Percentiles rank a stretch among this genome's conserved stretches.
These are phyloP conservation scores for Suillus subaureus DNA, from an alignment of 768 basidiomycete genomes.

Conservation along the genomic window DNA sequence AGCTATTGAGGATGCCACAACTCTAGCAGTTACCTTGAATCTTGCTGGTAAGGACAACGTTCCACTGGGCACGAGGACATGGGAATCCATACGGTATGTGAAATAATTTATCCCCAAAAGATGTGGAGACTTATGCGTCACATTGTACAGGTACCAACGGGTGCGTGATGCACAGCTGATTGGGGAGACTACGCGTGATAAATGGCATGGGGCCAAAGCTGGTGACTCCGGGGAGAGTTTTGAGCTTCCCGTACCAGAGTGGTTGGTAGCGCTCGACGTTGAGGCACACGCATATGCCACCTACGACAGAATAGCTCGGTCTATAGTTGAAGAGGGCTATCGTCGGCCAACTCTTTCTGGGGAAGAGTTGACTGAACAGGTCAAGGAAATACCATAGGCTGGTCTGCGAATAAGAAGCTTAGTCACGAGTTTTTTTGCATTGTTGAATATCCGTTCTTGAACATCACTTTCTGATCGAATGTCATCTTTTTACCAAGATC, in stretches of 20 bases:
- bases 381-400: neutral
- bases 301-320: conserved; percentile 21
- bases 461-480: neutral
- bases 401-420: neutral
- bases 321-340: conserved; percentile 29
- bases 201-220: conserved; percentile 25
- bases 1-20: conserved; percentile 43
- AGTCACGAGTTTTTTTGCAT: neutral
- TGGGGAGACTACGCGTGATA: conserved; percentile 29
- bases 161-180: conserved; percentile 20
- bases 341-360: conserved; percentile 13
- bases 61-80: conserved; percentile 14
- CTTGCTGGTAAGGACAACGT: conserved; percentile 10
- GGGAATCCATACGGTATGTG: conserved; percentile 18
- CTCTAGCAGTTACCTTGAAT: conserved; percentile 33
- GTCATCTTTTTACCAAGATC: neutral
- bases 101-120: neutral
- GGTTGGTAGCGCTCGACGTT: conserved; percentile 30
- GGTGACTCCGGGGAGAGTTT: conserved; percentile 17
- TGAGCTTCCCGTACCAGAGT: conserved; percentile 27
- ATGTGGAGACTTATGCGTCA: neutral
- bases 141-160: conserved; percentile 25
- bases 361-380: neutral
- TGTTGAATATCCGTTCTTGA: conserved; percentile 1
- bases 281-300: conserved; percentile 28